These are phyloP conservation scores for Sporothrix sp. DNA, from an alignment of 2,329 filamentous ascomycete genomes.

Conservation along the genomic window DNA sequence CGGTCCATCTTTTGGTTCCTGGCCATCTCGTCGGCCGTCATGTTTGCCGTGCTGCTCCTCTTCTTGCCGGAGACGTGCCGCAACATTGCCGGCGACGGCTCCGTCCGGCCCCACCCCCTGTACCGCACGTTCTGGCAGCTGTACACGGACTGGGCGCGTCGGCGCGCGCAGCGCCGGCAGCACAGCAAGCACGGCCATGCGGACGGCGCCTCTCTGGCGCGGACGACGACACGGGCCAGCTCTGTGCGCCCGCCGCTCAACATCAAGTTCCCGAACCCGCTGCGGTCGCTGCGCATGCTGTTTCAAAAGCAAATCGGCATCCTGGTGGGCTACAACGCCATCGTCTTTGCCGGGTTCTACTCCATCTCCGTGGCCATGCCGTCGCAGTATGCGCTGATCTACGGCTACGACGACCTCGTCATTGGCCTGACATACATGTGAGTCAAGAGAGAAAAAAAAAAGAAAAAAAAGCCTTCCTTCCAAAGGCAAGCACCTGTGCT, in stretches of 20 bases:
- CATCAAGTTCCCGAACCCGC: conserved; percentile 50
- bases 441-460: too few species aligned
- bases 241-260: conserved; percentile 12
- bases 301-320: conserved; percentile 67
- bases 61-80: conserved; percentile 47
- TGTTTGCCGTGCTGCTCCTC: conserved; percentile 33
- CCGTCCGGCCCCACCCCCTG: conserved; percentile 23
- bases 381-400: conserved; percentile 31
- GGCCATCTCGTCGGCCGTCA: conserved; percentile 34
- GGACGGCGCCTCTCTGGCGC: neutral
- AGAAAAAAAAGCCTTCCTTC: too few species aligned
- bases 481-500: too few species aligned
- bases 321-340: conserved; percentile 34
- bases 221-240: neutral
- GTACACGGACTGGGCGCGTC: neutral
- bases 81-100: conserved; percentile 44
- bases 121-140: conserved; percentile 16
- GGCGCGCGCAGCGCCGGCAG: neutral
- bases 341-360: conserved; percentile 43
- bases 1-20: conserved; percentile 54
- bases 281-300: conserved; percentile 71
- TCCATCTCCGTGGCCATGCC: conserved; percentile 38
- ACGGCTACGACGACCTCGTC: conserved; percentile 47
- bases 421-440: conserved; percentile 43
- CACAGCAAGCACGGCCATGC: neutral